Percentiles rank a stretch among this genome's conserved stretches.
Evolutionary conservation across 495 filamentous ascomycete species (phyloP).

Genomic region (Neurospora terricola): DNA sequence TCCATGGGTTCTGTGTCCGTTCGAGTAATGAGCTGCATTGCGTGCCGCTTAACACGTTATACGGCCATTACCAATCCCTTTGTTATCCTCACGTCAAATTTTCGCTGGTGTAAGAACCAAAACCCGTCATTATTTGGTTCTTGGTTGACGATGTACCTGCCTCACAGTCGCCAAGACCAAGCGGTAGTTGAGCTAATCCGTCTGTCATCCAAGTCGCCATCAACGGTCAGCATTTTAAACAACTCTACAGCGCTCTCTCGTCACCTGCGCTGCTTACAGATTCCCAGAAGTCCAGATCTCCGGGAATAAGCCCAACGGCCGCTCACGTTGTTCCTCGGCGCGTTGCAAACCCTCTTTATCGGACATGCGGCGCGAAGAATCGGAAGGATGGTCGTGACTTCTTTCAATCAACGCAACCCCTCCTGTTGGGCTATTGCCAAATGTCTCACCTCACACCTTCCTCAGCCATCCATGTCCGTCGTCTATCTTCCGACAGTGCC

Average conservation of each 20-base stretch:
- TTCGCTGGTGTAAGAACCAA: neutral
- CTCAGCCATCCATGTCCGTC: neutral
- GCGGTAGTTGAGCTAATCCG: neutral
- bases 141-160: neutral
- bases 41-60: neutral
- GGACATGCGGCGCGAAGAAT: neutral
- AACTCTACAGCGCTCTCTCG: neutral
- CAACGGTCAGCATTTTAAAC: neutral
- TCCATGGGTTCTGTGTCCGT: neutral
- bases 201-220: neutral
- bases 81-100: neutral
- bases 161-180: neutral
- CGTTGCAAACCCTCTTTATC: neutral
- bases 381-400: neutral
- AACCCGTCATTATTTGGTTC: neutral
- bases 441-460: neutral
- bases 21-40: neutral
- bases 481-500: neutral
- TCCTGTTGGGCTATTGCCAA: neutral
- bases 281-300: neutral
- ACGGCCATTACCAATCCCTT: neutral
- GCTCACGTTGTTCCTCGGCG: neutral
- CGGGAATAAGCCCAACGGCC: neutral
- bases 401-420: neutral
- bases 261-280: neutral